Evolutionary conservation across 202 grass and related monocot species (phyloP), one percentile per base, ranked within the genome.

Genomic region (Hordeum pubiflorum): DNA sequence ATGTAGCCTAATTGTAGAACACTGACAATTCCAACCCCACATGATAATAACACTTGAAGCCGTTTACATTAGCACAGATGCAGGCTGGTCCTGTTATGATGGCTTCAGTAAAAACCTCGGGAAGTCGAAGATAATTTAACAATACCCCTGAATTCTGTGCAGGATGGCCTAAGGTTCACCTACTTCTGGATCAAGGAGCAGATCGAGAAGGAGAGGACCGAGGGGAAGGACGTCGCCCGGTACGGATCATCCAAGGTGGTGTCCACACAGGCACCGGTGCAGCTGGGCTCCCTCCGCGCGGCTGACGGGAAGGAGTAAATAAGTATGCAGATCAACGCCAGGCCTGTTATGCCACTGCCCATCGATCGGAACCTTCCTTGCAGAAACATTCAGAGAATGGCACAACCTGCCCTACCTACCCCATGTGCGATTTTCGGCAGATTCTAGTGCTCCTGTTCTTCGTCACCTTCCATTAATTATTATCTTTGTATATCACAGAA

Each of bases 181-280:
- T 97, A 97, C 84, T 94, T 84, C 69, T 97, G 94, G 94, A 97
- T 97, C 62, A 97, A 92, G 78, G 94, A 94, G 69, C 94, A 97
- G 68, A 82, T 97, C 0, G 91, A 97, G 76, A 92, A 89, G 76
- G 94, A 97, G 58, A 92, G 87, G 76, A 43, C 79, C 0, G 34
- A 76, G 8, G 94, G 94, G 4, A 14, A 37, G 5, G 90, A 94
- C 29, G 59, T 94, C 33, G 89, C 94, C 0, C 60, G 29, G 21
- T 97, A 97, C 0, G 94, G 94, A 72, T 88, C 94, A 2, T 97
- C 94, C 14, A 94, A 91, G 64, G 90, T 97, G 3, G 89, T 29
- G 57, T 63, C 57, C 56, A 97, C 94, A 2, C 89, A 92, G 80
- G 92, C 92, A 7, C 94, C 94, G 0, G 94, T 97, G 61, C 94